Evolutionary conservation across 192 early-diverging fungal genomes (phyloP).

Genomic region (Haplosporangium gracile): DNA sequence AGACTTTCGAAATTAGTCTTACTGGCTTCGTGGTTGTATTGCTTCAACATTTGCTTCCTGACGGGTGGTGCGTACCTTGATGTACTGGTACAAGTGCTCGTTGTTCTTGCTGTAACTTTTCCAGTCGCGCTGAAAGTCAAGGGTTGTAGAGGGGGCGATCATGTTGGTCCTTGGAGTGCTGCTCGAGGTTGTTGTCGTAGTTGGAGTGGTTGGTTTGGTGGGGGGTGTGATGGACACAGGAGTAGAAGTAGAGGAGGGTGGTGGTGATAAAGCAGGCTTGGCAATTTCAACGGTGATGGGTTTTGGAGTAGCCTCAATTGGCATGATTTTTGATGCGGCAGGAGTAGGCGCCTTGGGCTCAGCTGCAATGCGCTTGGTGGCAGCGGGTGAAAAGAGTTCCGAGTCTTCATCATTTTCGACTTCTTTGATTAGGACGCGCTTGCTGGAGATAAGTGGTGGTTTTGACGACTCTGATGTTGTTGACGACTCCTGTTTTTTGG

Average conservation of each 20-base stretch:
- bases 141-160: conserved; percentile 65
- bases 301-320: neutral
- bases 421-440: conserved; percentile 69
- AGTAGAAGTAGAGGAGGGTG: neutral
- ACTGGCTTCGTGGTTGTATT: neutral
- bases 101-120: conserved; percentile 66
- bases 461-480: neutral
- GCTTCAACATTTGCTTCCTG: neutral
- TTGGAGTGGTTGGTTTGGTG: conserved; percentile 11
- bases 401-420: conserved; percentile 58
- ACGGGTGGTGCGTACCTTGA: conserved; percentile 64
- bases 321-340: neutral
- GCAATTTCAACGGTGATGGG: neutral
- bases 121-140: conserved; percentile 84
- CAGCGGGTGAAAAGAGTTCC: conserved; percentile 14
- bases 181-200: neutral
- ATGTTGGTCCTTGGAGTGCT: conserved; percentile 1
- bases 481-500: neutral
- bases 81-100: conserved; percentile 65
- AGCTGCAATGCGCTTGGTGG: conserved; percentile 4
- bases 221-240: neutral
- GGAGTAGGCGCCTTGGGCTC: conserved; percentile 3
- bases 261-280: neutral
- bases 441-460: conserved; percentile 39
- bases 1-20: neutral